Conservation (phyloP, 2,329 filamentous ascomycete genomes). For the Epichloe scottii region DNA sequence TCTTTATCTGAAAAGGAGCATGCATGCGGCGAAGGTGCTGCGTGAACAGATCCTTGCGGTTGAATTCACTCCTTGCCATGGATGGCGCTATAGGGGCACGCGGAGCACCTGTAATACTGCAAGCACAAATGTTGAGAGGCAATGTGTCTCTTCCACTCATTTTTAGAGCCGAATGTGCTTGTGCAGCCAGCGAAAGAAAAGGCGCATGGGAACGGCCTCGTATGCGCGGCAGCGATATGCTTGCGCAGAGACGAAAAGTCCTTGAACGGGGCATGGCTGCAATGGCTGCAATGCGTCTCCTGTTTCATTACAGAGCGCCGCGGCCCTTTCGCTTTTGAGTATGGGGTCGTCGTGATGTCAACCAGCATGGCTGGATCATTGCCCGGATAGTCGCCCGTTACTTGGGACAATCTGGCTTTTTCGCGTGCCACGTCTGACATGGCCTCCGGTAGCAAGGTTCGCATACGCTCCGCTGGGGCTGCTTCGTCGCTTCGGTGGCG, state of each 20-base stretch:
- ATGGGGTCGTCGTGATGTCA: conserved; percentile 13
- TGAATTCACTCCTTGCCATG: conserved; percentile 61
- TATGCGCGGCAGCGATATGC: conserved; percentile 56
- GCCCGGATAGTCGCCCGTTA: conserved; percentile 21
- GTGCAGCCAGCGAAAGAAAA: conserved; percentile 74
- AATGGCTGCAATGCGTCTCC: conserved; percentile 48
- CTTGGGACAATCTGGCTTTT: conserved; percentile 15
- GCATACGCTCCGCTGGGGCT: conserved; percentile 16
- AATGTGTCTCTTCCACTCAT: conserved; percentile 96
- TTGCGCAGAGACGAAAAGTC: conserved; percentile 54
- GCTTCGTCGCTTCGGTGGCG: conserved; percentile 40
- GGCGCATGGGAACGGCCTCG: conserved; percentile 69
- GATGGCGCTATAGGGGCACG: conserved; percentile 39
- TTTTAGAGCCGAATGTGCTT: conserved; percentile 82
- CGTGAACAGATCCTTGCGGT: conserved; percentile 90
- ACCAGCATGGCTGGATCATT: conserved; percentile 12
- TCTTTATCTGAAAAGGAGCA: conserved; percentile 52
- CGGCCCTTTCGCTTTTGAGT: conserved; percentile 27
- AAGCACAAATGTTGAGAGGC: conserved; percentile 74
- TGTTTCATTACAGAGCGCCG: conserved; percentile 42
- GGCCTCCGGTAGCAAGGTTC: conserved; percentile 28
- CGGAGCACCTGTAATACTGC: conserved; percentile 51
- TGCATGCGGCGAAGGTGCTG: conserved; percentile 95
- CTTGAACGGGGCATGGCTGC: conserved; percentile 53
- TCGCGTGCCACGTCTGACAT: conserved; percentile 20